phyloP scores from a whole-genome alignment of 2,329 filamentous ascomycete genomes.

The Alternaria ventricosa region DNA sequence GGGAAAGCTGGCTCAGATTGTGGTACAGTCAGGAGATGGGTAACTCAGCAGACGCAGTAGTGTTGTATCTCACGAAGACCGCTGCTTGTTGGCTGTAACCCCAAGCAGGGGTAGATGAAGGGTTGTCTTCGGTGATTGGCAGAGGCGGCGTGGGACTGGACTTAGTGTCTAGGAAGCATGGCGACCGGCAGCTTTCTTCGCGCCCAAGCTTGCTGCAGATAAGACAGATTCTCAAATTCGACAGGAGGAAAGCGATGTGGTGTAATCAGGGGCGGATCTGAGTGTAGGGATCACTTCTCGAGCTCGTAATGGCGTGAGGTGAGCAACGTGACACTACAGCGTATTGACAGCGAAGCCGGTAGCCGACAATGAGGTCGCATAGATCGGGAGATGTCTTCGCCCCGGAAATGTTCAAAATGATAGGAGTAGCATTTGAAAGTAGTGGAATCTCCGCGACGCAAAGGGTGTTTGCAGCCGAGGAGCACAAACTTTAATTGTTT shows the following conservation, averaged over 20 bases:
- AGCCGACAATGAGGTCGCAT: constrained; percentile 3
- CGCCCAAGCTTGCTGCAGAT: constrained; percentile 21
- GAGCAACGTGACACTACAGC: constrained; percentile 30
- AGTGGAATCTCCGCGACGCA: neutral
- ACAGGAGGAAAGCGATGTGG: constrained; percentile 27
- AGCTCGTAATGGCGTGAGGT: constrained; percentile 24
- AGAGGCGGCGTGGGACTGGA: neutral
- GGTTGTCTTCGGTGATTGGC: neutral
- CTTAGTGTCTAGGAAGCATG: constrained; percentile 1
- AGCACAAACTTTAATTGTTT: neutral
- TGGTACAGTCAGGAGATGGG: constrained; percentile 29
- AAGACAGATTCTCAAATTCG: constrained; percentile 18
- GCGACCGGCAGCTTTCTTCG: constrained; percentile 16
- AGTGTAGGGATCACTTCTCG: constrained; percentile 23
- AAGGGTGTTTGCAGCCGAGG: neutral
- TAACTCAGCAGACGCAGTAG: constrained; percentile 29
- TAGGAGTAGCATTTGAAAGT: neutral
- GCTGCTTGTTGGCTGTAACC: constrained; percentile 28
- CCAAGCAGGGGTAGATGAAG: constrained; percentile 17
- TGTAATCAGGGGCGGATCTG: constrained; percentile 27
- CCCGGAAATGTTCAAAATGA: neutral
- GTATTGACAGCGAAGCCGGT: constrained; percentile 19
- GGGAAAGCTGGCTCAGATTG: constrained; percentile 21
- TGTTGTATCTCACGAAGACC: constrained; percentile 28
- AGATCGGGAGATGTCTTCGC: neutral